A percentile compares a stretch with the other conserved stretches of the same genome.
These are phyloP conservation scores for Musa balbisiana DNA, from an alignment of 202 grass and related monocot species.

Conservation along the genomic window DNA sequence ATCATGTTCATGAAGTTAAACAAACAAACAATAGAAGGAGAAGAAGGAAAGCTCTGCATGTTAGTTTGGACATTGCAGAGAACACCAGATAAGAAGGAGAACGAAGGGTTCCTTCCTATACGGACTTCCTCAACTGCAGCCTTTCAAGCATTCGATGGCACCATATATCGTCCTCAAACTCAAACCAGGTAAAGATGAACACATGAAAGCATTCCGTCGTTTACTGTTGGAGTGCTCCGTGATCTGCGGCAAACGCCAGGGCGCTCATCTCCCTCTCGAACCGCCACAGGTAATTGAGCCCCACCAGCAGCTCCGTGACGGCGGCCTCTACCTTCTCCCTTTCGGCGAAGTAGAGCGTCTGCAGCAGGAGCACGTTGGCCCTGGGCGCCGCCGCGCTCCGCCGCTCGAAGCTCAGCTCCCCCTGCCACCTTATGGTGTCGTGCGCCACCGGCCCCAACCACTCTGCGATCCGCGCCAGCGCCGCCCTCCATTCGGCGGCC, in stretches of 20 bases:
- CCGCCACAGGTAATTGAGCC: slow-evolving; percentile 63
- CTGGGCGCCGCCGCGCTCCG: neutral
- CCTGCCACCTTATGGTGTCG: slow-evolving; percentile 74
- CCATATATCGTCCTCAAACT: too few species aligned
- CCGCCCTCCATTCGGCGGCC: slow-evolving; percentile 54
- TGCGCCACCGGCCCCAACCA: slow-evolving; percentile 95
- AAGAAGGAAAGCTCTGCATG: neutral
- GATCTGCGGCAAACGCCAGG: slow-evolving; percentile 9
- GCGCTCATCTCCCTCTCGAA: slow-evolving; percentile 32
- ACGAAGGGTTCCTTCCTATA: too few species aligned
- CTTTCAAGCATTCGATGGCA: too few species aligned
- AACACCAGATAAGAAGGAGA: neutral
- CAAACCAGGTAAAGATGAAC: neutral
- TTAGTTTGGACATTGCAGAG: neutral
- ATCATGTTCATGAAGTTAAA: too few species aligned
- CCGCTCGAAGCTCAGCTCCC: slow-evolving; percentile 64
- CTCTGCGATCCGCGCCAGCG: slow-evolving; percentile 50
- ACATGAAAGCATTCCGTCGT: neutral
- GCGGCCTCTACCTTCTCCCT: slow-evolving; percentile 12
- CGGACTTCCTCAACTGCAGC: too few species aligned
- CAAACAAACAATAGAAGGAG: neutral
- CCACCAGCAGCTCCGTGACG: slow-evolving; percentile 58
- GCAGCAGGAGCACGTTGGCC: slow-evolving; percentile 41
- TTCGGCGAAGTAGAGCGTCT: slow-evolving; percentile 8
- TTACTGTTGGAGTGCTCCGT: neutral